phyloP scores from a whole-genome alignment of 257 asterid genomes.

The Penstemon eatonii region DNA sequence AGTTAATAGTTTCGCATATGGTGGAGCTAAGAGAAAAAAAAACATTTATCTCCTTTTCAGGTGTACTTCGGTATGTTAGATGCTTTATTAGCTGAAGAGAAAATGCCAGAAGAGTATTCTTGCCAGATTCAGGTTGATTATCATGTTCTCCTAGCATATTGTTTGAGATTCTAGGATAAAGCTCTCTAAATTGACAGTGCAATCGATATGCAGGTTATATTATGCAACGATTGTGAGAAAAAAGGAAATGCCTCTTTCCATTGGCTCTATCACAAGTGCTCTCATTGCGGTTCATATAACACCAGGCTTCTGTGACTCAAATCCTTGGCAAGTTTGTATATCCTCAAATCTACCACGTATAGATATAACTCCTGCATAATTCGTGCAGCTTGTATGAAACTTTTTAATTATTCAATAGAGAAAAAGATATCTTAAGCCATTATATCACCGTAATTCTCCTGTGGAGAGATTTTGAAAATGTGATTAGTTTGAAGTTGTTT shows the following conservation, averaged over 20 bases:
- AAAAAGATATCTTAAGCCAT: conserved; percentile 23
- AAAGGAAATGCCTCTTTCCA: conserved; percentile 74
- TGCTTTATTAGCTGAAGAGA: conserved; percentile 74
- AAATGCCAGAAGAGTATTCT: conserved; percentile 76
- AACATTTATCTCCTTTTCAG: conserved; percentile 39
- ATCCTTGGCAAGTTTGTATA: conserved; percentile 24
- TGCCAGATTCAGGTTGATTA: conserved; percentile 64
- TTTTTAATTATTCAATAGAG: conserved; percentile 24
- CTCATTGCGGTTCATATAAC: conserved; percentile 76
- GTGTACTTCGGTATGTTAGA: conserved; percentile 77
- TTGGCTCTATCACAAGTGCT: conserved; percentile 85
- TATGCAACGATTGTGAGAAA: conserved; percentile 87
- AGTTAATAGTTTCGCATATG: not conserved
- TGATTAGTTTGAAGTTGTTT: conserved; percentile 17
- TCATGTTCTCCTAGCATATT: conserved; percentile 15
- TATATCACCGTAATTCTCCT: conserved; percentile 31
- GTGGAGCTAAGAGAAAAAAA: not conserved
- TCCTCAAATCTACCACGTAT: conserved; percentile 13
- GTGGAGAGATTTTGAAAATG: conserved; percentile 31
- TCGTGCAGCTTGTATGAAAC: conserved; percentile 23
- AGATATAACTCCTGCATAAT: conserved; percentile 21
- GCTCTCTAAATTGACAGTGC: conserved; percentile 2
- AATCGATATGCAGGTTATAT: conserved; percentile 54
- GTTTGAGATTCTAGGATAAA: conserved; percentile 19
- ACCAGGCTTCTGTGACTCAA: conserved; percentile 63